phyloP scores from a whole-genome alignment of 495 filamentous ascomycete genomes.

The Penicillium daleae region DNA sequence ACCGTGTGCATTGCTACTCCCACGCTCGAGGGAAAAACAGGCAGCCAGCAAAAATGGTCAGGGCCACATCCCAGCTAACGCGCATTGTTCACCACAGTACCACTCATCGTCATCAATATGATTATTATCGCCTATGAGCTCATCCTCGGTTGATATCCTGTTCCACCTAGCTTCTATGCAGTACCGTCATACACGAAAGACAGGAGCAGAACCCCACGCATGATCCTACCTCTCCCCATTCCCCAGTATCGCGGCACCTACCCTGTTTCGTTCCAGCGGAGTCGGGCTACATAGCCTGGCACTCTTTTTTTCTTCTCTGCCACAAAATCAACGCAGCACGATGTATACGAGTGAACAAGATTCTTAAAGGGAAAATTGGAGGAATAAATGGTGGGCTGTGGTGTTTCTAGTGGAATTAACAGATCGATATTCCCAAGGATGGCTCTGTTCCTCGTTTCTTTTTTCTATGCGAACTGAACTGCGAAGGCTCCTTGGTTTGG shows the following conservation, averaged over 20 bases:
- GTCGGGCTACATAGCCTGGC: not conserved
- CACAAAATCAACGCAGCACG: slow-evolving; percentile 13
- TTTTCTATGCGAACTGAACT: not conserved
- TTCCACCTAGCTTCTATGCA: not conserved
- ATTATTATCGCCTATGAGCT: slow-evolving; percentile 89
- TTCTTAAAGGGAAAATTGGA: slow-evolving; percentile 2
- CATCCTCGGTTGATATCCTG: slow-evolving; percentile 69
- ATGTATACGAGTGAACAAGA: slow-evolving; percentile 19
- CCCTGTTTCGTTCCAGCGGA: slow-evolving; percentile 12
- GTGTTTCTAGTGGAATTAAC: not conserved
- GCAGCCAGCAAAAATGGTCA: slow-evolving; percentile 2
- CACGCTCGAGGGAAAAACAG: not conserved
- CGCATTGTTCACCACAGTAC: slow-evolving; percentile 62
- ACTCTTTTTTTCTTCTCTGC: slow-evolving; percentile 1
- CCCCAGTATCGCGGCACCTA: slow-evolving; percentile 3
- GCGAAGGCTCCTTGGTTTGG: not conserved
- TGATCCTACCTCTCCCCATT: not conserved
- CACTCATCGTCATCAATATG: slow-evolving; percentile 89
- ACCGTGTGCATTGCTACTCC: not conserved
- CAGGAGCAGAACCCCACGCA: not conserved
- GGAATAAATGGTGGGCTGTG: not conserved
- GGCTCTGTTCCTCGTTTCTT: not conserved
- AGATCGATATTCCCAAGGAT: not conserved
- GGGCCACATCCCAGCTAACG: slow-evolving; percentile 16
- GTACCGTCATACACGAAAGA: not conserved